Conservation (phyloP, 2,329 filamentous ascomycete species). For the Pseudogymnoascus sp. region DNA sequence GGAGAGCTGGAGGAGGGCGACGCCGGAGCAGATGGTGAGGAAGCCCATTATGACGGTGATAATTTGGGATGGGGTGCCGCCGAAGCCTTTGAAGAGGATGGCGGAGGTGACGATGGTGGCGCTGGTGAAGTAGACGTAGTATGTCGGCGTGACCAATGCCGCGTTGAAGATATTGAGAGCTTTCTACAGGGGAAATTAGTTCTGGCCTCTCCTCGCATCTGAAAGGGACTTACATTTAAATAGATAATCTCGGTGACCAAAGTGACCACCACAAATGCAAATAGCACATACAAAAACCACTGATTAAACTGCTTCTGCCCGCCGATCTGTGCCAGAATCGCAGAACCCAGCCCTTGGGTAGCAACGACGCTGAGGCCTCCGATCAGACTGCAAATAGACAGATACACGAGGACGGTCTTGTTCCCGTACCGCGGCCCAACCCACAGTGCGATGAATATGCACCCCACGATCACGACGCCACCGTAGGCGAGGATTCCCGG, state of each 20-base stretch:
- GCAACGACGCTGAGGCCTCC: conserved; percentile 91
- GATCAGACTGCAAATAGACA: conserved; percentile 91
- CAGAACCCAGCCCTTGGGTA: conserved; percentile 85
- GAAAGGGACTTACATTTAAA: conserved; percentile 68
- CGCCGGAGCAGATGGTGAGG: conserved; percentile 85
- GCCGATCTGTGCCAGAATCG: conserved; percentile 77
- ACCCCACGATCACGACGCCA: conserved; percentile 72
- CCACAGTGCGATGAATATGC: conserved; percentile 66
- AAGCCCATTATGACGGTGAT: conserved; percentile 90
- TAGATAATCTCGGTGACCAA: conserved; percentile 91
- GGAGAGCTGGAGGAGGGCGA: conserved; percentile 88
- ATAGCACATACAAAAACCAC: conserved; percentile 89
- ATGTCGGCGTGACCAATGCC: conserved; percentile 92
- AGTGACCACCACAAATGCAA: conserved; percentile 86
- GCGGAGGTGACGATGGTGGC: conserved; percentile 92
- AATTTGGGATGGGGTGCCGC: conserved; percentile 73
- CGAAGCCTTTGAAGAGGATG: conserved; percentile 88
- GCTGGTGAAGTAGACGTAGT: conserved; percentile 97
- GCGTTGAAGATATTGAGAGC: conserved; percentile 95
- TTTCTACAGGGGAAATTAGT: conserved; percentile 60
- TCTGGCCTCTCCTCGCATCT: not conserved
- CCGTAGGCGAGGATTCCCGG: conserved; percentile 83
- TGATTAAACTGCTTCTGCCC: conserved; percentile 89
- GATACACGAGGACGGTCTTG: conserved; percentile 95
- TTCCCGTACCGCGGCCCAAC: conserved; percentile 84